These are phyloP conservation scores for Pythium scleroteichum DNA, from an alignment of 352 stramenopile genomes.

Conservation along the genomic window DNA sequence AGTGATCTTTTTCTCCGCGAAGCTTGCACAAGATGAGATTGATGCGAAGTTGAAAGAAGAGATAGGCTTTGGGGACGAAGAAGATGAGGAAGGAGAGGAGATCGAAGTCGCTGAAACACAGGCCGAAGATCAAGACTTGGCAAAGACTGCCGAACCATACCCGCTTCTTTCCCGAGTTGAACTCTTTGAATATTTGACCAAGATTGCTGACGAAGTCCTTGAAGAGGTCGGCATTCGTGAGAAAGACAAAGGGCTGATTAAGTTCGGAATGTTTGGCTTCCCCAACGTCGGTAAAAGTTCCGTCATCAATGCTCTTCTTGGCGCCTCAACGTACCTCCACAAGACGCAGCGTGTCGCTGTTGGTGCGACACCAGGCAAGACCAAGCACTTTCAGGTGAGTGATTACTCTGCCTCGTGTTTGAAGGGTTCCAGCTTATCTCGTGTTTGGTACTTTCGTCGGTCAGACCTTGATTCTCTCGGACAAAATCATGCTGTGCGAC, in stretches of 20 bases:
- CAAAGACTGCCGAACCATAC: conserved; percentile 36
- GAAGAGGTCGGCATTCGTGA: conserved; percentile 59
- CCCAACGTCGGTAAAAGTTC: conserved; percentile 99
- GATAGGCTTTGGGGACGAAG: conserved; percentile 38
- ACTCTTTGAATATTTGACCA: conserved; percentile 69
- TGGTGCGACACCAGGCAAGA: conserved; percentile 98
- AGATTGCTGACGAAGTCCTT: conserved; percentile 56
- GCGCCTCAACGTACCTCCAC: conserved; percentile 95
- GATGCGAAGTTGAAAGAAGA: conserved; percentile 76
- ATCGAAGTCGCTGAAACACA: conserved; percentile 2
- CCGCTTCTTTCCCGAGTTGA: conserved; percentile 73
- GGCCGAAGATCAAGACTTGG: conserved; percentile 16
- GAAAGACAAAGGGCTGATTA: conserved; percentile 85
- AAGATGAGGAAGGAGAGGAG: conserved; percentile 31
- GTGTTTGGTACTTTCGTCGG: no score
- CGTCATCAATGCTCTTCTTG: conserved; percentile 99
- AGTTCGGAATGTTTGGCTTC: conserved; percentile 99
- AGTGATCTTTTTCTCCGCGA: conserved; percentile 98
- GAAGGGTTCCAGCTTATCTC: no score
- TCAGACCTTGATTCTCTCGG: conserved; percentile 95
- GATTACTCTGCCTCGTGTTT: no score
- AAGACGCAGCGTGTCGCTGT: conserved; percentile 96
- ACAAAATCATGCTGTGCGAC: conserved; percentile 99
- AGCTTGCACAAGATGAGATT: conserved; percentile 92
- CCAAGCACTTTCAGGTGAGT: conserved; percentile 98